Base-by-base conservation (phyloP, 1,284 basidiomycete species). In the Apiotrichum mycotoxinovorans region DNA sequence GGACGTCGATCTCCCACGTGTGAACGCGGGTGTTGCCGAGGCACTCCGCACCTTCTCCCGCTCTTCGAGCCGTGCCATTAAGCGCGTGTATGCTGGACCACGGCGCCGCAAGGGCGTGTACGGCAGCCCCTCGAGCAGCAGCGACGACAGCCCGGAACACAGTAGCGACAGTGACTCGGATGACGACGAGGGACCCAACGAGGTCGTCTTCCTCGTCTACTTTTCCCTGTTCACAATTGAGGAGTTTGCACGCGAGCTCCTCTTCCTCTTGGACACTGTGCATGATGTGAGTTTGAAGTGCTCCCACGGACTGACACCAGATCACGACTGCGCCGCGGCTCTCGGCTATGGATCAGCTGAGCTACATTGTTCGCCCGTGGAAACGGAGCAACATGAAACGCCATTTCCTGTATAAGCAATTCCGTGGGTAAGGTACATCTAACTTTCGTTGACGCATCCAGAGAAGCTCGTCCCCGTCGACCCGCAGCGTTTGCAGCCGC, bases 201-300 rank as follows among this genome's bases (percentile, higher is more conserved):
- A 83, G 60, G 78, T 79, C 10, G 82, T 96, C 4, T 93, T 95
- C 71, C 74, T 92, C 25, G 86, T 94, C 7, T 95, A 94, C 72
- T 94, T 91, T 78, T 93, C 92, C 76, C 87, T 94, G 58, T 96
- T 95, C 75, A 94, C 91, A 0, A 75, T 95, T 43, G 91, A 96
- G 75, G 93, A 96, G 71, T 95, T 95, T 70, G 84, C 89, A 8
- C 80, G 83, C 57, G 93, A 96, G 72, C 77, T 94, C 46, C 80
- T 87, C 43, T 85, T 85, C 40, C 83, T 96, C 4, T 81, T 91
- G 0, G 88, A 92, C 68, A 86, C 89, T 0, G 87, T 93, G 81
- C 80, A 84, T 51, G 82, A 87, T 54, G 73, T 74, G 18, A 54
- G 55, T 44, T 41, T n/a, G 12, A n/a, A n/a, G n/a, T 9, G 3